Evolutionary conservation across 345 rosid genomes (phyloP).

Genomic region (Zanthoxylum bungeanum): DNA sequence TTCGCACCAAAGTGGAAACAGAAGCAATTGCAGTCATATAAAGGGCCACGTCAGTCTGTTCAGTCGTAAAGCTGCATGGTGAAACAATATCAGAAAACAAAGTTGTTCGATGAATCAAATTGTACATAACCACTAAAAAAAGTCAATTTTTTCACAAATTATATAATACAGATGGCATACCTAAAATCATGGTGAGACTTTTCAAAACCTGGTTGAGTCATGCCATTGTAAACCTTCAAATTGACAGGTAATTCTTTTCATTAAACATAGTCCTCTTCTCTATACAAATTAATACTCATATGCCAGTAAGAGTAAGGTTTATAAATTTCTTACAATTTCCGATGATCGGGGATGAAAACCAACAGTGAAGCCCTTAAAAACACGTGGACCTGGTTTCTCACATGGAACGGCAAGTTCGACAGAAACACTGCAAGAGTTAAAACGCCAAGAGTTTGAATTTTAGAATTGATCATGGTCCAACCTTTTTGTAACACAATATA

Average conservation of each 20-base stretch:
- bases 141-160: background rate
- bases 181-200: slow-evolving; percentile 54
- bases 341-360: slow-evolving; percentile 95
- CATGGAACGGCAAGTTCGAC: slow-evolving; percentile 87
- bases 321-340: slow-evolving; percentile 70
- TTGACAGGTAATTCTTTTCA: background rate
- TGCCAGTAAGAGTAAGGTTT: slow-evolving; percentile 11
- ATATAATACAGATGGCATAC: slow-evolving; percentile 29
- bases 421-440: slow-evolving; percentile 46
- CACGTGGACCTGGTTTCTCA: slow-evolving; percentile 72
- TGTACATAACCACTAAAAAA: background rate
- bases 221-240: slow-evolving; percentile 77
- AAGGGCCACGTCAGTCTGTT: slow-evolving; percentile 70
- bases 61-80: slow-evolving; percentile 65
- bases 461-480: no score
- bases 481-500: no score
- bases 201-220: slow-evolving; percentile 87
- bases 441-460: slow-evolving; percentile 9
- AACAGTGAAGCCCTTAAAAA: slow-evolving; percentile 85
- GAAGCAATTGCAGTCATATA: slow-evolving; percentile 90
- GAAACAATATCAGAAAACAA: background rate
- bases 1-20: slow-evolving; percentile 57
- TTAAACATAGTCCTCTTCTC: slow-evolving; percentile 6
- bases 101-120: slow-evolving; percentile 7
- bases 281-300: background rate